Evolutionary conservation across 1,284 basidiomycete species (phyloP).

Genomic region (Termitomyces sp.): DNA sequence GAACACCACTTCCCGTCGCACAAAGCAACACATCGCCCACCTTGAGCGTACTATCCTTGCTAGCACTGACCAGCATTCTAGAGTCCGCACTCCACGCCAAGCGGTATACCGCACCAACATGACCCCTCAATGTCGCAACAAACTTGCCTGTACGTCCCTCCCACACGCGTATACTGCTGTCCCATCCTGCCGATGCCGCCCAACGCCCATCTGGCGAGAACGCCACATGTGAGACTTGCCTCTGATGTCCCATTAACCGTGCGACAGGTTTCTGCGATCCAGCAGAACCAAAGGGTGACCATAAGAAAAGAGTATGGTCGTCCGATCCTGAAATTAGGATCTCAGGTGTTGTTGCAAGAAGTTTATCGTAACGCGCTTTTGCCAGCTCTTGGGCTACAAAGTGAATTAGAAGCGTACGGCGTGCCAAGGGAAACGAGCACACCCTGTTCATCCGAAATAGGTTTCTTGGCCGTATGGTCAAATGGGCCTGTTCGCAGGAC

Average conservation of each 20-base stretch:
- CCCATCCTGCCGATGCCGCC: conserved; percentile 90
- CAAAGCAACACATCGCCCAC: conserved; percentile 35
- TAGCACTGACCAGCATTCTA: conserved; percentile 86
- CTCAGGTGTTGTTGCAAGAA: conserved; percentile 71
- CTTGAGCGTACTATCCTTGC: conserved; percentile 95
- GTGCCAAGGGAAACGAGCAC: conserved; percentile 9
- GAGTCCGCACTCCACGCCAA: conserved; percentile 96
- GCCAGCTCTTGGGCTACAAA: conserved; percentile 68
- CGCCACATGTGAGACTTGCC: conserved; percentile 91
- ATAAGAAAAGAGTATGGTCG: conserved; percentile 92
- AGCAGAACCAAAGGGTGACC: conserved; percentile 63
- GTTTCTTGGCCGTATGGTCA: conserved; percentile 79
- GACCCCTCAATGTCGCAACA: conserved; percentile 86
- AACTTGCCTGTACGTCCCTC: conserved; percentile 93
- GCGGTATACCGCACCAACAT: conserved; percentile 92
- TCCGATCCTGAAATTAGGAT: conserved; percentile 91
- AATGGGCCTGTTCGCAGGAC: conserved; percentile 88
- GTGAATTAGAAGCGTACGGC: neutral
- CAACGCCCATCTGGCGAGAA: conserved; percentile 94
- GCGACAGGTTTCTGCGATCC: conserved; percentile 76
- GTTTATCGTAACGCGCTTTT: conserved; percentile 66
- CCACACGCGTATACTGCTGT: conserved; percentile 92
- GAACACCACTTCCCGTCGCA: neutral
- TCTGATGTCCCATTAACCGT: conserved; percentile 91
- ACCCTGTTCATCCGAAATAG: conserved; percentile 79